A percentile compares a stretch with the other conserved stretches of the same genome.
Evolutionary conservation across 2,329 filamentous ascomycete genomes (phyloP).

Genomic region (Rhynchosporium agropyri): DNA sequence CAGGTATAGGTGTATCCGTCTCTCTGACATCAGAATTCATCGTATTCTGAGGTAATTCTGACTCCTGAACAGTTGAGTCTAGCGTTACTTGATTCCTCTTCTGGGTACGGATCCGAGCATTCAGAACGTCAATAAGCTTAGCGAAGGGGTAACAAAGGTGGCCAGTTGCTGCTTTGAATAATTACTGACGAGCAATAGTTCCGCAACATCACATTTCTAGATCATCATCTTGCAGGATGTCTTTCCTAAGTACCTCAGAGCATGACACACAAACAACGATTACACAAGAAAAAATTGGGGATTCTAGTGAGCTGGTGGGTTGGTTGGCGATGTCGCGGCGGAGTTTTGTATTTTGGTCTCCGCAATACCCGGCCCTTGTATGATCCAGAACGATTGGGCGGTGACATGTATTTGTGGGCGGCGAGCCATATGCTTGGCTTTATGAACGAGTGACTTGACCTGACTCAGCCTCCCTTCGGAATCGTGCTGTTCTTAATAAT

Average conservation of each 20-base stretch:
- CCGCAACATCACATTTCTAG: background rate
- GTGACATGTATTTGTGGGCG: too few species aligned
- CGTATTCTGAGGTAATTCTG: background rate
- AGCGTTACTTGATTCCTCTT: background rate
- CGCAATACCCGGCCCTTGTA: background rate
- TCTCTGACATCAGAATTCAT: conserved; percentile 1
- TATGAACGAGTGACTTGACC: too few species aligned
- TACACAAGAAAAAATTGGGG: conserved; percentile 4
- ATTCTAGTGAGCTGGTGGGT: conserved; percentile 1
- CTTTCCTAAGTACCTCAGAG: background rate
- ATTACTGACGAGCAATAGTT: too few species aligned
- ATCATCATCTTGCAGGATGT: background rate
- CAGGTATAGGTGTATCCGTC: background rate
- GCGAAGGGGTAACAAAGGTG: too few species aligned
- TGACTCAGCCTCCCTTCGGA: too few species aligned
- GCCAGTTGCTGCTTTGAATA: too few species aligned
- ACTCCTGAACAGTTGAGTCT: background rate
- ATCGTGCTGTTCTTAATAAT: too few species aligned
- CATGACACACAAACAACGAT: background rate
- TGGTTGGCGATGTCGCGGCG: too few species aligned
- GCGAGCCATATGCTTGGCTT: too few species aligned
- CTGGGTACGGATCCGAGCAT: background rate
- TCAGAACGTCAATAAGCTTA: too few species aligned
- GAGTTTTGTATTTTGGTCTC: background rate
- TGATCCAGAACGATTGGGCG: too few species aligned